Evolutionary conservation across 2,329 filamentous ascomycete species (phyloP).

Genomic region (Trichoderma pleuroti): DNA sequence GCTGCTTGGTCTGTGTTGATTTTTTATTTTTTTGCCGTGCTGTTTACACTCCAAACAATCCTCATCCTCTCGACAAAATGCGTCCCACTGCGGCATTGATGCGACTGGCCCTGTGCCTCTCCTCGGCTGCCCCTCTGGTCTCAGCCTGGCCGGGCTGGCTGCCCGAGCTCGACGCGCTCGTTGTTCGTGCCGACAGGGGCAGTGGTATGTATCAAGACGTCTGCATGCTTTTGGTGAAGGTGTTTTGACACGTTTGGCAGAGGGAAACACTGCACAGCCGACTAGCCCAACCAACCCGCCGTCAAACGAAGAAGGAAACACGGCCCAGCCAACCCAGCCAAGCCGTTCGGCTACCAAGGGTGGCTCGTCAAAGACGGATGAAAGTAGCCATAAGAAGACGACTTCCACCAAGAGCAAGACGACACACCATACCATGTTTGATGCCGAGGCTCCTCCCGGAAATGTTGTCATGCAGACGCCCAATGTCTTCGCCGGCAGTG

Average conservation of each 20-base stretch:
- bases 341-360: neutral
- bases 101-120: conserved; percentile 49
- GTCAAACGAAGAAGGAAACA: conserved; percentile 28
- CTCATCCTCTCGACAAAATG: conserved; percentile 40
- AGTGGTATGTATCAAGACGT: conserved; percentile 21
- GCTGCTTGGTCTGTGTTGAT: neutral
- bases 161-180: conserved; percentile 49
- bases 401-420: conserved; percentile 23
- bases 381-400: conserved; percentile 16
- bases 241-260: conserved; percentile 16
- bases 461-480: conserved; percentile 54
- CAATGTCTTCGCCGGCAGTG: conserved; percentile 39
- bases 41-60: neutral
- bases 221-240: conserved; percentile 19
- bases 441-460: conserved; percentile 46
- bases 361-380: conserved; percentile 22
- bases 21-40: neutral
- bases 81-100: conserved; percentile 46
- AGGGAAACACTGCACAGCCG: conserved; percentile 30
- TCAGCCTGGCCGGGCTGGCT: conserved; percentile 57
- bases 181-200: conserved; percentile 47
- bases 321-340: neutral
- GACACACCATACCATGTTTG: conserved; percentile 37
- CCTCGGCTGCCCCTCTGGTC: conserved; percentile 48
- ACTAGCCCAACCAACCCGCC: conserved; percentile 25